Conservation (phyloP, 2,329 filamentous ascomycete genomes). For the Colletotrichum tabaci region DNA sequence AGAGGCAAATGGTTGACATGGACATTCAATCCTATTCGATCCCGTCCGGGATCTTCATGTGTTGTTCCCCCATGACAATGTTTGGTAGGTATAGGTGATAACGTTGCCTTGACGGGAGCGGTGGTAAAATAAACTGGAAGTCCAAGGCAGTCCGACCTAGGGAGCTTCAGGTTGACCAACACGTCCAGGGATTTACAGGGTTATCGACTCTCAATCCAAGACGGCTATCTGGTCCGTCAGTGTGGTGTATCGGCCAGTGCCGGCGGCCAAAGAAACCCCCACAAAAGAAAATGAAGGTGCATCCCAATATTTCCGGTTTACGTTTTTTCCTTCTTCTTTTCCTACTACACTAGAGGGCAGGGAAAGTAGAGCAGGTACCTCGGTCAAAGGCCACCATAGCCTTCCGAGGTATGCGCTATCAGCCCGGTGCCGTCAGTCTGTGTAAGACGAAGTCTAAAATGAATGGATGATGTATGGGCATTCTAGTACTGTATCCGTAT, state of each 20-base stretch:
- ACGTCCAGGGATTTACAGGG: conserved; percentile 2
- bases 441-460: neutral
- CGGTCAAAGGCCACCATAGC: neutral
- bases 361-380: neutral
- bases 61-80: neutral
- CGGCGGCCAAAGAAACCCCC: conserved; percentile 25
- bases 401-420: neutral
- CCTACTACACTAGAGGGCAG: too few relatives aligned
- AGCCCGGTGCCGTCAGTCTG: neutral
- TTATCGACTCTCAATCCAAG: neutral
- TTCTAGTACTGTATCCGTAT: neutral
- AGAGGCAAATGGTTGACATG: neutral
- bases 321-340: neutral
- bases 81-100: neutral
- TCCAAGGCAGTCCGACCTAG: conserved; percentile 15
- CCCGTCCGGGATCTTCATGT: neutral
- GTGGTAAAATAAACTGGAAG: conserved; percentile 2
- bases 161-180: conserved; percentile 30
- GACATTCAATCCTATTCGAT: neutral
- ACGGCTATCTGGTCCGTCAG: neutral
- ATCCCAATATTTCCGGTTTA: neutral
- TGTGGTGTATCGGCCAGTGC: neutral
- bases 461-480: neutral
- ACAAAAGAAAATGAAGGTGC: neutral
- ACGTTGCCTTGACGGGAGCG: conserved; percentile 1